These are phyloP conservation scores for Arthonia radiata DNA, from an alignment of 495 filamentous ascomycete species.

Conservation along the genomic window DNA sequence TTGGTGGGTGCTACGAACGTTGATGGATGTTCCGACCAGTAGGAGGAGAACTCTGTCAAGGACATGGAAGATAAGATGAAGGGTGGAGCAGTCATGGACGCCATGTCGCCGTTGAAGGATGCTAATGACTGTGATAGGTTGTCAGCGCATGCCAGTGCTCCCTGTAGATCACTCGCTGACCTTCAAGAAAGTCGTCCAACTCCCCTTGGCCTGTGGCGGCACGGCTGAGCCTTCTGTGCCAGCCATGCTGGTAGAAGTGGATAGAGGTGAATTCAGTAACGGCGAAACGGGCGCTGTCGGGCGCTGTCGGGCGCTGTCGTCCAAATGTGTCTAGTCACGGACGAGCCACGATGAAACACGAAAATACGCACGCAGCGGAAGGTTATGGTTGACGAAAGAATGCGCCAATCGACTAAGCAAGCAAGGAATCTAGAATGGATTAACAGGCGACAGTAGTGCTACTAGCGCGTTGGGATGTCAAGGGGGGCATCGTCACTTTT, in stretches of 20 bases:
- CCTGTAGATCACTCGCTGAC: too few relatives aligned
- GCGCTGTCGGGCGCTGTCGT: too few relatives aligned
- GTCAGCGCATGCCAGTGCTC: too few relatives aligned
- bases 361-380: neutral
- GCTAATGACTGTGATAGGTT: conserved; percentile 84
- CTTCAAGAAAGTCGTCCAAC: conserved; percentile 15
- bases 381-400: neutral
- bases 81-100: conserved; percentile 77
- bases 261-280: too few relatives aligned
- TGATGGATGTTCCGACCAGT: conserved; percentile 86
- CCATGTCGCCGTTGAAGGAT: conserved; percentile 88
- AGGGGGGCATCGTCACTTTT: too few relatives aligned
- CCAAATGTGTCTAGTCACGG: neutral
- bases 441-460: too few relatives aligned
- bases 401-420: neutral
- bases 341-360: neutral
- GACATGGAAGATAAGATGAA: conserved; percentile 88
- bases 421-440: too few relatives aligned
- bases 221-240: conserved; percentile 13
- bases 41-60: conserved; percentile 81
- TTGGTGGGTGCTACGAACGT: conserved; percentile 67
- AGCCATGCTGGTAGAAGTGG: neutral
- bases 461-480: too few relatives aligned
- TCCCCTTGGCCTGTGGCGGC: conserved; percentile 12
- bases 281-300: too few relatives aligned